phyloP scores from a whole-genome alignment of 768 basidiomycete genomes.

The Lactarius indigo region DNA sequence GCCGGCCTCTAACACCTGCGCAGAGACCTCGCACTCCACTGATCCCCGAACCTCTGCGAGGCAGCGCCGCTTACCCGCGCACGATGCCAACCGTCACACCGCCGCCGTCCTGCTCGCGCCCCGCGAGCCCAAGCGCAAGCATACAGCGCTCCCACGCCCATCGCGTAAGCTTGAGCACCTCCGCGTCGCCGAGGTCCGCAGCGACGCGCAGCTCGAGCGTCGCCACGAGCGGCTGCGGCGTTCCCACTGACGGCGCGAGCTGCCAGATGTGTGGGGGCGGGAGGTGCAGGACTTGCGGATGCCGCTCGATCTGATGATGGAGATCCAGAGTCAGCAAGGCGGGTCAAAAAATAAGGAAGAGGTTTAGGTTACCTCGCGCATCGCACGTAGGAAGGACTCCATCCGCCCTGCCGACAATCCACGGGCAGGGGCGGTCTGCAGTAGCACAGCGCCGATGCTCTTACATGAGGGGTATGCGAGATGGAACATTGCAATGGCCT shows the following conservation, averaged over 20 bases:
- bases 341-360: not conserved
- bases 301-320: slow-evolving; percentile 63
- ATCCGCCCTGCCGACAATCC: slow-evolving; percentile 61
- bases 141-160: slow-evolving; percentile 74
- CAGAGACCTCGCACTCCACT: not conserved
- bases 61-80: slow-evolving; percentile 39
- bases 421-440: slow-evolving; percentile 85
- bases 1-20: not conserved
- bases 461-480: slow-evolving; percentile 83
- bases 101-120: slow-evolving; percentile 41
- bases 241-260: slow-evolving; percentile 42
- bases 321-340: not conserved
- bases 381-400: slow-evolving; percentile 74
- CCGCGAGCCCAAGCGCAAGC: slow-evolving; percentile 43
- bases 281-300: slow-evolving; percentile 78
- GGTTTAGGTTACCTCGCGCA: slow-evolving; percentile 61
- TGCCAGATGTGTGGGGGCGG: slow-evolving; percentile 90
- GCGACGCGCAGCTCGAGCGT: slow-evolving; percentile 79
- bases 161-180: slow-evolving; percentile 64
- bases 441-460: slow-evolving; percentile 77
- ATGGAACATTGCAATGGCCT: slow-evolving; percentile 74
- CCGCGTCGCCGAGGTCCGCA: slow-evolving; percentile 61
- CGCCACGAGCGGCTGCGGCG: slow-evolving; percentile 52
- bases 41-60: not conserved
- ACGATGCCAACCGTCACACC: slow-evolving; percentile 77